Evolutionary conservation across 495 filamentous ascomycete genomes (phyloP), one percentile per base, ranked within the genome.

Genomic region (Neurospora sp.): DNA sequence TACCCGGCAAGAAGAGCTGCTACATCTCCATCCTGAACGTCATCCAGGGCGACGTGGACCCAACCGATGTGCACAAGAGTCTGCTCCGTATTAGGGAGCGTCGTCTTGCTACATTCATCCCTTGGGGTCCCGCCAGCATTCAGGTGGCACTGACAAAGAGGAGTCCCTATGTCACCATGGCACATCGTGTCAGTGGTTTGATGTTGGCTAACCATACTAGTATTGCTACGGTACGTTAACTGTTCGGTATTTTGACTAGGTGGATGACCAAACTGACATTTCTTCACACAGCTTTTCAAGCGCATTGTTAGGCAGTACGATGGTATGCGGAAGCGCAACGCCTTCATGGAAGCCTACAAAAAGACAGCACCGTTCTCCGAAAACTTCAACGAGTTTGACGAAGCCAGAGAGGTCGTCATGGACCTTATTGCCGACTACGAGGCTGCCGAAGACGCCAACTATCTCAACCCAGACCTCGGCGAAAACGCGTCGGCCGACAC

Each of bases 21-120:
- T 99, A 99, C 83, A 97, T 99, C 77, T 97, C 93, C 46, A 99
- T 99, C 76, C 87, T 99, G 66, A 98, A 98, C 81, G 97, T 99
- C 79, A 99, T 99, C 79, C 94, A 97, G 81, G 96, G 96, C 74
- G 96, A 98, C 80, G 96, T 96, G 10, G 96, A 99, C 79, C 94
- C 96, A 18, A 97, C 94, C 8, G 96, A 99, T 84, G 92, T 93
- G 75, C 96, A 99, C 84, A 99, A 99, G 89, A 97, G 94, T 42
- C 87, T 99, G 71, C 90, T 99, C 71, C 93, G 96, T 73, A 98
- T 99, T 79, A 91, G 96, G 42, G 96, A 99, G 83, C 92, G 96
- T 69, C 91, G 92, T 62, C 86, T 99, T 14, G 96, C 96, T 7
- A 96, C 93, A 6, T 99, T 99, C 79, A 98, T 99, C 75, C 96